Evolutionary conservation across 2,329 filamentous ascomycete genomes (phyloP).

Genomic region (Neurospora crassa): DNA sequence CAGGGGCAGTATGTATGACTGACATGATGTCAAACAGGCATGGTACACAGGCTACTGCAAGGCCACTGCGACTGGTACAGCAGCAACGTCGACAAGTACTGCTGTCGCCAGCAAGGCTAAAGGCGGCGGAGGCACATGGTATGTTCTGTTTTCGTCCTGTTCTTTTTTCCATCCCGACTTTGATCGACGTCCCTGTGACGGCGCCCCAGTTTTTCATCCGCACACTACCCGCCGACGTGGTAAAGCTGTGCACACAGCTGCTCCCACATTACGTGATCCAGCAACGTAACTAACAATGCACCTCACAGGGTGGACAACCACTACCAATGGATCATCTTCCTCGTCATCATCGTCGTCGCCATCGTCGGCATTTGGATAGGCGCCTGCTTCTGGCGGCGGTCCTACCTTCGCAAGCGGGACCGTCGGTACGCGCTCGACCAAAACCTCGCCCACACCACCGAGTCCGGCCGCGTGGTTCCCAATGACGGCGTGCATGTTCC

Average conservation of each 20-base stretch:
- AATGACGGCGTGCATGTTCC: slow-evolving; percentile 25
- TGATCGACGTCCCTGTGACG: no score
- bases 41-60: slow-evolving; percentile 65
- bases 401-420: slow-evolving; percentile 63
- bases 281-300: not conserved
- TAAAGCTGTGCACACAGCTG: not conserved
- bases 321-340: slow-evolving; percentile 74
- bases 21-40: slow-evolving; percentile 14
- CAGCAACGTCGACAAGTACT: slow-evolving; percentile 16
- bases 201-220: not conserved
- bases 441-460: slow-evolving; percentile 24
- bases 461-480: slow-evolving; percentile 24
- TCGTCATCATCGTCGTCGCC: slow-evolving; percentile 62
- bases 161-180: no score
- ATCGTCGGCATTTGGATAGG: slow-evolving; percentile 58
- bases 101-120: slow-evolving; percentile 16
- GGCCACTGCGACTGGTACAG: slow-evolving; percentile 16
- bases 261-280: not conserved
- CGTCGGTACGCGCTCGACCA: slow-evolving; percentile 41
- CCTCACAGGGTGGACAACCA: slow-evolving; percentile 53
- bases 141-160: slow-evolving; percentile 17
- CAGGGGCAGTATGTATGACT: not conserved
- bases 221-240: not conserved
- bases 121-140: slow-evolving; percentile 39
- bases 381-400: slow-evolving; percentile 62